Conservation (phyloP, 805 yeast species). For the Priceomyces medius region DNA sequence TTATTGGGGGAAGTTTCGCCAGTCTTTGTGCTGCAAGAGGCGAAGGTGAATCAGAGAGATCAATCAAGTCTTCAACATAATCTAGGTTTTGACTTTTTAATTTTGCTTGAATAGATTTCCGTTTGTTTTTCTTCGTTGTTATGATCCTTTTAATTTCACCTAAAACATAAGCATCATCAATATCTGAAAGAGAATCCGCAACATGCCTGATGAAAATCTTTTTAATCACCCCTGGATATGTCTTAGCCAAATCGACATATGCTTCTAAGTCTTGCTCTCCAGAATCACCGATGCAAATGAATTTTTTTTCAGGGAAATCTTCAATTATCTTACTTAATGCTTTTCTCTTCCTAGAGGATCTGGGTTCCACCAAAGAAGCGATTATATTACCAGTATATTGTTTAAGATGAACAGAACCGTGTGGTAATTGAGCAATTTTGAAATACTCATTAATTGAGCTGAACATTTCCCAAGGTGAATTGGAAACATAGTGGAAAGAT, state of each 20-base stretch:
- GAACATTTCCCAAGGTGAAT: conserved; percentile 90
- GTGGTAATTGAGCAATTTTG: conserved; percentile 57
- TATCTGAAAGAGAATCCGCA: conserved; percentile 60
- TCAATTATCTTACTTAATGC: conserved; percentile 59
- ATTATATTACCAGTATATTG: conserved; percentile 83
- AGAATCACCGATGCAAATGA: conserved; percentile 88
- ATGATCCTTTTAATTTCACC: conserved; percentile 27
- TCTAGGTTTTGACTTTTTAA: conserved; percentile 14
- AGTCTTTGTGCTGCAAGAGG: conserved; percentile 15
- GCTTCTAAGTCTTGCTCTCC: conserved; percentile 96
- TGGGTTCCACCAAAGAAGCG: conserved; percentile 81
- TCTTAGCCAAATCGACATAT: conserved; percentile 65
- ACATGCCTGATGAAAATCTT: conserved; percentile 85
- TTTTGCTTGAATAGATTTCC: conserved; percentile 8
- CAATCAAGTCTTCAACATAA: conserved; percentile 31
- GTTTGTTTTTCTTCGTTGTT: conserved; percentile 9
- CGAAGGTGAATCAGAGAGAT: conserved; percentile 35
- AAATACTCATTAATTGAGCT: conserved; percentile 59
- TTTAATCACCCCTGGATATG: conserved; percentile 59
- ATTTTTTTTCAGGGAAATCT: conserved; percentile 77
- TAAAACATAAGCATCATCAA: conserved; percentile 39
- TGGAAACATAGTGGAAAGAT: conserved; percentile 89
- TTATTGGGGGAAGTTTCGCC: conserved; percentile 37
- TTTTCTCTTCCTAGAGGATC: conserved; percentile 73
- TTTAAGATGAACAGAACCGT: conserved; percentile 82